Base-by-base conservation (phyloP, 2,329 filamentous ascomycete species). In the Fusarium marasasianum region DNA sequence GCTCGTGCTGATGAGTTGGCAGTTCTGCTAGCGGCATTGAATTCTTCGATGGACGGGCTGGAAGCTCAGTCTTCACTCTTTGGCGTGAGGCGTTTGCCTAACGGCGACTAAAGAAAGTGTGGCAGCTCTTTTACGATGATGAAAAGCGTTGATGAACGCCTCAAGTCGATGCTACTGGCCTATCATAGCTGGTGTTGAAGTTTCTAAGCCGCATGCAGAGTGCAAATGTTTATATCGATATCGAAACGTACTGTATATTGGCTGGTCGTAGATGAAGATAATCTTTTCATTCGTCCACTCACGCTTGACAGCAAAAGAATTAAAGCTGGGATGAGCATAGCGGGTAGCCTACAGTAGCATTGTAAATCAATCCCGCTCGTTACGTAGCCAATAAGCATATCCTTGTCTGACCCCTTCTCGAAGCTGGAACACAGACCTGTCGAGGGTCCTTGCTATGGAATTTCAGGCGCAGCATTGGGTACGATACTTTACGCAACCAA, bases 381-480 rank as follows among this genome's bases (percentile, higher is more conserved):
- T 57, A 71, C 71, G 59, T 48, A 57, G 53, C 67, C 67, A 73
- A 71, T 69, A 69, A 63, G 64, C 60, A 45, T 50, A 63, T 57
- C 50, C 63, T 55, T 61, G 72, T 38, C 58, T 59, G 59, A 54
- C 64, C 59, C 55, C 57, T 66, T 69, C 70, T 63, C 51, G 43
- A 66, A 71, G 71, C 62, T 58, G 43, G 45, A 69, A 65, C 68
- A 75, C 69, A 63, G 70, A 73, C 67, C 66, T 45, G 26, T 47
- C 58, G 44, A 45, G 44, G 72, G 58, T 47, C 63, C 60, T 67
- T 35, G 67, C 72, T 50, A 55, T 64, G 59, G 57, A 63, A 73
- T 65, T 53, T 58, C 57, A 61, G 44, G 50, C 47, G 26, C 22
- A 67, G 45, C 41, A 65, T 73, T 51, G 38, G 53, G 54, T 51